Base-by-base conservation (phyloP, 176 grass and related monocot species). In the Oryza officinalis region DNA sequence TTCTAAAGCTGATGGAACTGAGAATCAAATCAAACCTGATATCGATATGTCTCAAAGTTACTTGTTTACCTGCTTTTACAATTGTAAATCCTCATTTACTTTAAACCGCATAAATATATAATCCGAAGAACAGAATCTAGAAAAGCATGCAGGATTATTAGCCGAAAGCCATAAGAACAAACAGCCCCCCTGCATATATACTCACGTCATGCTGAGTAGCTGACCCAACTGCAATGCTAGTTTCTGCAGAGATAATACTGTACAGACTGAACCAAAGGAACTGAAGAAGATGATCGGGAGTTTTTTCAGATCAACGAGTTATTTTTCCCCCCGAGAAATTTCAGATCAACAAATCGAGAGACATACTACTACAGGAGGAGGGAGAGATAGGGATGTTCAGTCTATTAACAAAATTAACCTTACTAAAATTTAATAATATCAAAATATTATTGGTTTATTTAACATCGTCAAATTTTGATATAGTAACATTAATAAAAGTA, bases 121-220 rank as follows among this genome's bases (percentile, higher is more conserved):
- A 54, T 54, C 50, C 10, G n/a, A 27, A 12, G 66, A 22, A 11
- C 10, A 17, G 49, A 82, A 72, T 73, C 12, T 25, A 6, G 6
- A 63, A 18, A 72, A 9, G 20, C 27, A 12, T 40, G 0, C 1
- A 71, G 22, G 57, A 35, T 35, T 35, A 61, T 54, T 23, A 2
- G 52, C 37, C 37, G 35, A 63, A 63, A 68, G 33, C 68, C 68
- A 9, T 63, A 25, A 63, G 25, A 72, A 63, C 17, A 82, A 20
- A 72, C 8, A 50, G 5, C 33, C 33, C 26, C 18, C 18, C 13
- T 27, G 37, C 52, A 35, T 35, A 30, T 30, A 43, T 15, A 50
- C 67, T 81, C 79, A 81, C 40, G 67, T 40, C 67, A 81, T 30
- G 50, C 32, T 28, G 45, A 69, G 38, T 40, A 9, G 38, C 38